Conservation (phyloP, 306 rosid genomes). For the Parietaria judaica region DNA sequence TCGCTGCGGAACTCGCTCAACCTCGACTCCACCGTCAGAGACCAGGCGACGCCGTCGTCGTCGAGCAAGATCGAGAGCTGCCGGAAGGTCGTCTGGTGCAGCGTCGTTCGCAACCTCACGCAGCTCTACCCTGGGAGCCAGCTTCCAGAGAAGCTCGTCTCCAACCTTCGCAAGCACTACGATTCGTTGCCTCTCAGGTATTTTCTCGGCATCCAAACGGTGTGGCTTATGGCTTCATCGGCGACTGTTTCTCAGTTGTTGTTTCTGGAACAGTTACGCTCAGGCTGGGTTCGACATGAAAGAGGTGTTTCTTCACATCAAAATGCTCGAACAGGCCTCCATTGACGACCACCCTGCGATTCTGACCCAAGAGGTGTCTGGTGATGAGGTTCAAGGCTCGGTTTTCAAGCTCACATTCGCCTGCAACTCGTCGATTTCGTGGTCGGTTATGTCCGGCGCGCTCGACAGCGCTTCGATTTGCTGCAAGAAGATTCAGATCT, state of each 20-base stretch:
- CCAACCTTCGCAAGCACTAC: slow-evolving; percentile 79
- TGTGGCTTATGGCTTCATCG: too few species aligned
- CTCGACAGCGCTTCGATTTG: slow-evolving; percentile 61
- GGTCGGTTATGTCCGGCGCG: slow-evolving; percentile 69
- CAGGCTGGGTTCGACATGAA: slow-evolving; percentile 82
- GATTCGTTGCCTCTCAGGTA: slow-evolving; percentile 89
- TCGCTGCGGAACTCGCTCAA: slow-evolving; percentile 67
- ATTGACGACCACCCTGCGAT: slow-evolving; percentile 70
- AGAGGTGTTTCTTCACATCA: slow-evolving; percentile 87
- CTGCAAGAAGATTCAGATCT: slow-evolving; percentile 82
- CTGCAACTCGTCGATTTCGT: slow-evolving; percentile 71
- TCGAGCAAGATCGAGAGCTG: slow-evolving; percentile 38
- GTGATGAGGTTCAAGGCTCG: slow-evolving; percentile 47
- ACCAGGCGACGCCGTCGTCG: slow-evolving; percentile 27
- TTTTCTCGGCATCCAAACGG: too few species aligned
- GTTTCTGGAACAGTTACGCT: slow-evolving; percentile 55
- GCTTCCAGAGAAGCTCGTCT: slow-evolving; percentile 83
- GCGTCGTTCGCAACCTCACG: slow-evolving; percentile 63
- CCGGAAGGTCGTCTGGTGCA: slow-evolving; percentile 71
- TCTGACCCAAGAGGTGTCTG: slow-evolving; percentile 59
- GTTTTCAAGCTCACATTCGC: slow-evolving; percentile 74
- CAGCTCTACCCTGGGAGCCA: slow-evolving; percentile 87
- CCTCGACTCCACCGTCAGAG: slow-evolving; percentile 46
- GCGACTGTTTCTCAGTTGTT: neutral
- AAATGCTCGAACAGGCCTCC: slow-evolving; percentile 64